Evolutionary conservation across 805 yeast genomes (phyloP), one percentile per base, ranked within the genome.

Genomic region (Candida anglica): DNA sequence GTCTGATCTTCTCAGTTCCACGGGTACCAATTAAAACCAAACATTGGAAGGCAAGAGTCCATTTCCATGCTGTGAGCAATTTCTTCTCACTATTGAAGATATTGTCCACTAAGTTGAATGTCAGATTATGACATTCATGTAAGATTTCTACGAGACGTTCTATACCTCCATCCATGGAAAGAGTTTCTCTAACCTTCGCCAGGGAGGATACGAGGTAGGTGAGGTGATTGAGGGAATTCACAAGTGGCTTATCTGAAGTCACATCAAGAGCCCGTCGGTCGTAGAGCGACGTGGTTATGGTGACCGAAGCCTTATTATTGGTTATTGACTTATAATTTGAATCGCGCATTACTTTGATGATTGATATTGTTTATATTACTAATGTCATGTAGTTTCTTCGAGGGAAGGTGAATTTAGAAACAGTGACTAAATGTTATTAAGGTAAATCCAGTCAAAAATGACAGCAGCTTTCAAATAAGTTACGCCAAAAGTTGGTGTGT

Each of bases 11-110:
- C 56, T 89, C 97, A 2, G 94, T 79, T 16, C 98, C 98, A 45
- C 97, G 72, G 1, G 97, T 88, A 10, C 97, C 96, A 14, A 91
- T 79, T 36, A 87, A 71, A 1, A 91, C 95, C 36, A 91, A 64
- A 54, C 97, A 89, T 63, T 91, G 98, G 52, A 93, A 79, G 0
- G 97, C 86, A 35, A 91, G 64, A 5, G 95, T 86, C 98, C 98
- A 91, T 63, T 91, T 91, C 96, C 96, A 91, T 0, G 95, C 89
- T n/a, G 83, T 69, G 42, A 86, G 66, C 17, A 79, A 72, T 39
- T 63, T 67, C 41, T 52, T 58, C 37, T 67, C 73, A 31, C 56
- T 52, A 40, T 58, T 60, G 41, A 59, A 55, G 19, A 59, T 53
- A 37, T 46, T 54, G 33, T 60, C 67, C 29, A 37, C 45, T 21